Conservation (phyloP, 2,329 filamentous ascomycete species). For the Pseudomassariella vexata region DNA sequence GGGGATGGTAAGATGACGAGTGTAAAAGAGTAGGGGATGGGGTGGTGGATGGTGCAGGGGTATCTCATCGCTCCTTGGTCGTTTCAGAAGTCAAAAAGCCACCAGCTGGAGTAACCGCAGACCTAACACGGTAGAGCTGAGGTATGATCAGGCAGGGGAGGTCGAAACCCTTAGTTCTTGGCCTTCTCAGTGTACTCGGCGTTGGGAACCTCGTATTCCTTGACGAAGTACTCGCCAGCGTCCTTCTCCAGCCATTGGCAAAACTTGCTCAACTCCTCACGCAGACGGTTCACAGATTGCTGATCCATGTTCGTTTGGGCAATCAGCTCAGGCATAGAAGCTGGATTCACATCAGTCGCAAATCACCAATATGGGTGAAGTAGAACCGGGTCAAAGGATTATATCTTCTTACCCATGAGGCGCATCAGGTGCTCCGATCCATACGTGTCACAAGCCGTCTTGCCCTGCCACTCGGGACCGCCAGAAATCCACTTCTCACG, state of each 20-base stretch:
- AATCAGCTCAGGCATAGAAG: constrained; percentile 85
- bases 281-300: constrained; percentile 80
- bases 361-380: background rate
- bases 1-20: no score
- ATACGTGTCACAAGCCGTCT: constrained; percentile 75
- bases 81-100: no score
- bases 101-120: no score
- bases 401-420: constrained; percentile 66
- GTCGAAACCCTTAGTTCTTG: constrained; percentile 21
- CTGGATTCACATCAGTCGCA: constrained; percentile 42
- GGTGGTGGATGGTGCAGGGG: no score
- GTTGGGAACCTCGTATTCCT: constrained; percentile 67
- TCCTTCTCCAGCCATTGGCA: constrained; percentile 79
- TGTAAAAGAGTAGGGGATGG: no score
- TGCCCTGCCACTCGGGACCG: constrained; percentile 60
- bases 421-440: constrained; percentile 88
- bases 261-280: constrained; percentile 84
- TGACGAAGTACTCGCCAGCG: constrained; percentile 70
- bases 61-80: no score
- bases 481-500: constrained; percentile 62
- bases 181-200: constrained; percentile 69
- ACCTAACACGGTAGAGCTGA: no score
- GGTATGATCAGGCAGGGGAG: no score
- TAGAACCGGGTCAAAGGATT: background rate
- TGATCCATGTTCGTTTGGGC: constrained; percentile 98